A percentile compares a stretch with the other conserved stretches of the same genome.
Conservation (phyloP, 106 monocot genomes). For the Dioscorea alata region DNA sequence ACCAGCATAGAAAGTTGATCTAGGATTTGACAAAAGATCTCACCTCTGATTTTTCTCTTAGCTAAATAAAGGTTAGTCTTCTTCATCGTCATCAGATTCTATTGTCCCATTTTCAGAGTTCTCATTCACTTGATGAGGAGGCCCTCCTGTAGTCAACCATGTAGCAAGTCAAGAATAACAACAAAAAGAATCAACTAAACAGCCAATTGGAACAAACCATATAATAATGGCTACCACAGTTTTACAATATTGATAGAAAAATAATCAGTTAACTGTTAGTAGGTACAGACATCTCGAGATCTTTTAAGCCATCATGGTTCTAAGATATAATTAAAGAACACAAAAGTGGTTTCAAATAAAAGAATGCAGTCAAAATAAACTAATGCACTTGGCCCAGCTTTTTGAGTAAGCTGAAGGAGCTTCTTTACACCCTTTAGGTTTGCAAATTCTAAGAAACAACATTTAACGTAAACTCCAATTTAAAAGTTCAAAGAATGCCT, state of each 20-base stretch:
- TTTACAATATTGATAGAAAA: background rate
- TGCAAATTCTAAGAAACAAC: too few relatives aligned
- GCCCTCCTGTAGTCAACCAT: background rate
- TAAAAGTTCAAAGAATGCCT: too few relatives aligned
- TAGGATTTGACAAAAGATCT: background rate
- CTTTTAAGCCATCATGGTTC: background rate
- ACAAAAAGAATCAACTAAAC: background rate
- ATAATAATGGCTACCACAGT: background rate
- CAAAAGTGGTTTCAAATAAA: too few relatives aligned
- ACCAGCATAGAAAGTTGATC: background rate
- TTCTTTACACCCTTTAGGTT: too few relatives aligned
- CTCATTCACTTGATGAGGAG: conserved; percentile 6
- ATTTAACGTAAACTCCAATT: too few relatives aligned
- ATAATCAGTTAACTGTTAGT: background rate
- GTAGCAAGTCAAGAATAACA: background rate
- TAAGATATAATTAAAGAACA: background rate
- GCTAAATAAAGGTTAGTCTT: conserved; percentile 8
- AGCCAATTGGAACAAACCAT: background rate
- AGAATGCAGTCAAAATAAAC: too few relatives aligned
- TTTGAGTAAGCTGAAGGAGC: too few relatives aligned
- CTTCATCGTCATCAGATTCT: conserved; percentile 9
- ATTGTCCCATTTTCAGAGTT: background rate
- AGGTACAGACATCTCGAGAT: background rate
- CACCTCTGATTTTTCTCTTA: background rate
- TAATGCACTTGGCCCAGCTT: too few relatives aligned